phyloP scores from a whole-genome alignment of 1,284 basidiomycete genomes.

The Ceratobasidium sp. region DNA sequence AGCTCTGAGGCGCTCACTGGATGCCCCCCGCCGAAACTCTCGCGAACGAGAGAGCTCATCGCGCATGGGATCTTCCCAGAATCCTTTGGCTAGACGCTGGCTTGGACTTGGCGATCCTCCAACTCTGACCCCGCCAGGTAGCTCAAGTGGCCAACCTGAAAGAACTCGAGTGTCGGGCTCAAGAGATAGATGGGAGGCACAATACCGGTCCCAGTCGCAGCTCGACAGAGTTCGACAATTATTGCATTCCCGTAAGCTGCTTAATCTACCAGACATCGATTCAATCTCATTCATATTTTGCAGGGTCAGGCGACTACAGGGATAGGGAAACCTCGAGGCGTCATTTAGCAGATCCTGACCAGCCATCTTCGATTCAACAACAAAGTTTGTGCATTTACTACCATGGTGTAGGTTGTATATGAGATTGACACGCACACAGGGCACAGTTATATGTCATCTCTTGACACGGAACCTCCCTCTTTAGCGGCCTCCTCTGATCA shows the following conservation, averaged over 20 bases:
- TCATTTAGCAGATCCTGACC: slow-evolving; percentile 18
- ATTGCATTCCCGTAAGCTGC: slow-evolving; percentile 25
- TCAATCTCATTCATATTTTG: neutral
- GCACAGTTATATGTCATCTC: slow-evolving; percentile 3
- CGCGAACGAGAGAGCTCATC: slow-evolving; percentile 2
- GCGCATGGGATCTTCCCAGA: slow-evolving; percentile 5
- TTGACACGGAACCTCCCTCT: slow-evolving; percentile 8
- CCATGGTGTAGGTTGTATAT: neutral
- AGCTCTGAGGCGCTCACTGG: slow-evolving; percentile 8
- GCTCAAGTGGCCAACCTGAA: slow-evolving; percentile 16
- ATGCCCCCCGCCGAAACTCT: slow-evolving; percentile 1
- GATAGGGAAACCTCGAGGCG: slow-evolving; percentile 19
- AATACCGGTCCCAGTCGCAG: slow-evolving; percentile 14
- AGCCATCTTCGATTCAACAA: slow-evolving; percentile 6
- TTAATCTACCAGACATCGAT: neutral
- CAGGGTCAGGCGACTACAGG: slow-evolving; percentile 25
- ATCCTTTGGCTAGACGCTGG: slow-evolving; percentile 1
- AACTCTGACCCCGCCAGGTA: slow-evolving; percentile 8
- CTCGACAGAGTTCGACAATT: slow-evolving; percentile 34
- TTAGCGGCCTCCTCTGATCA: slow-evolving; percentile 8
- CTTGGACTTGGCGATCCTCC: slow-evolving; percentile 16
- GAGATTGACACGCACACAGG: slow-evolving; percentile 5
- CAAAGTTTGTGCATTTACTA: slow-evolving; percentile 24
- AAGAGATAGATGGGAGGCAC: slow-evolving; percentile 21
- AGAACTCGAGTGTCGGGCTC: neutral